phyloP scores from a whole-genome alignment of 352 stramenopile genomes.

The Stramenopiles sp. region DNA sequence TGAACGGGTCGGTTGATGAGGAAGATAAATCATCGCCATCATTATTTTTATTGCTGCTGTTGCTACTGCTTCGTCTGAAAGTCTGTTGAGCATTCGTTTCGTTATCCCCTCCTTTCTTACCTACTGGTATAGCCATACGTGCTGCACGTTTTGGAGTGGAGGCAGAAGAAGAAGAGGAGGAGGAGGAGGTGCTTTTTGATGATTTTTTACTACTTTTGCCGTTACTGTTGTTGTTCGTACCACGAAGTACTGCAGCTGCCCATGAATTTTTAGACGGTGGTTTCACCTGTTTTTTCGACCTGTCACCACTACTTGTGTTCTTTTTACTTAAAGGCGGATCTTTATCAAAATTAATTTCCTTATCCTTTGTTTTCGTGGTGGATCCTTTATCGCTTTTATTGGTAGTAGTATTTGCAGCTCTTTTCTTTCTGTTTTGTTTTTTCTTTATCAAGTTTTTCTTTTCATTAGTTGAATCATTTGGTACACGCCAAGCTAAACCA shows the following conservation, averaged over 20 bases:
- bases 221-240: background rate
- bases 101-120: background rate
- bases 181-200: too few species aligned
- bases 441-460: background rate
- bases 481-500: background rate
- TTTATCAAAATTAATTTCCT: background rate
- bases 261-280: background rate
- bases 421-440: background rate
- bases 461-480: background rate
- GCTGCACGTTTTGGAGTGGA: background rate
- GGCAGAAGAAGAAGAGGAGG: background rate
- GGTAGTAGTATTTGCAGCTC: too few species aligned
- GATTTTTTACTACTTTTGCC: too few species aligned
- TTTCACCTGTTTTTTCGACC: background rate
- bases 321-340: too few species aligned
- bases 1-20: background rate
- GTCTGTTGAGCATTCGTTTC: background rate
- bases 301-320: background rate
- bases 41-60: background rate
- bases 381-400: too few species aligned
- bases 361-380: background rate
- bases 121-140: background rate
- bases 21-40: background rate
- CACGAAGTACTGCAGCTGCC: background rate
- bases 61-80: background rate